phyloP scores from a whole-genome alignment of 805 yeast genomes.

The Teunomyces gatunensis region DNA sequence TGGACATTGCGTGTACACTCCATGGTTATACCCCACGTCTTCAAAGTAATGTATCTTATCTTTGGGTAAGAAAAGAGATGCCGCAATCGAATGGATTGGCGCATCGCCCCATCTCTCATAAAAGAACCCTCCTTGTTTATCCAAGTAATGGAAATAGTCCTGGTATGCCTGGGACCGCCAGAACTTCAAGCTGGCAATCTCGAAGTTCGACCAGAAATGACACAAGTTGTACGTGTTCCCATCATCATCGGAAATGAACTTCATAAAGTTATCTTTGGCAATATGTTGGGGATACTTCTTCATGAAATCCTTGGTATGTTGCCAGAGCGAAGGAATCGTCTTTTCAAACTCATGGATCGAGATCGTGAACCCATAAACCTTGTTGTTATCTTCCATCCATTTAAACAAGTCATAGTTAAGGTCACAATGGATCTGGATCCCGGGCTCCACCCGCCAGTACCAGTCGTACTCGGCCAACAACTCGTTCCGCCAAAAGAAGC shows the following conservation, averaged over 20 bases:
- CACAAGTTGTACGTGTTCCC: slow-evolving; percentile 75
- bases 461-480: slow-evolving; percentile 71
- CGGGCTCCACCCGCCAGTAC: slow-evolving; percentile 96
- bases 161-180: slow-evolving; percentile 73
- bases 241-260: slow-evolving; percentile 64
- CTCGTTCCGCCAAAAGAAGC: slow-evolving; percentile 80
- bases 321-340: slow-evolving; percentile 86
- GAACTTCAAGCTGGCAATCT: slow-evolving; percentile 68
- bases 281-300: slow-evolving; percentile 58
- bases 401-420: slow-evolving; percentile 83
- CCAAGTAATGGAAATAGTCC: slow-evolving; percentile 70
- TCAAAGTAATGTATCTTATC: slow-evolving; percentile 73
- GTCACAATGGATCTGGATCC: slow-evolving; percentile 76
- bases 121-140: slow-evolving; percentile 82
- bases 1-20: slow-evolving; percentile 80
- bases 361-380: slow-evolving; percentile 86
- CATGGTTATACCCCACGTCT: slow-evolving; percentile 82
- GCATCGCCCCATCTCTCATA: slow-evolving; percentile 96
- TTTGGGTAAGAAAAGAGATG: slow-evolving; percentile 68
- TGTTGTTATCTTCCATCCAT: slow-evolving; percentile 68
- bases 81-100: slow-evolving; percentile 88
- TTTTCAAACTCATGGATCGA: slow-evolving; percentile 76
- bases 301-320: slow-evolving; percentile 66
- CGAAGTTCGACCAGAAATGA: slow-evolving; percentile 92
- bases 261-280: slow-evolving; percentile 62